A percentile compares a stretch with the other conserved stretches of the same genome.
Evolutionary conservation across 225 moss, liverwort and hornwort genomes (phyloP).

Genomic region (Physcomitrellopsis africana): DNA sequence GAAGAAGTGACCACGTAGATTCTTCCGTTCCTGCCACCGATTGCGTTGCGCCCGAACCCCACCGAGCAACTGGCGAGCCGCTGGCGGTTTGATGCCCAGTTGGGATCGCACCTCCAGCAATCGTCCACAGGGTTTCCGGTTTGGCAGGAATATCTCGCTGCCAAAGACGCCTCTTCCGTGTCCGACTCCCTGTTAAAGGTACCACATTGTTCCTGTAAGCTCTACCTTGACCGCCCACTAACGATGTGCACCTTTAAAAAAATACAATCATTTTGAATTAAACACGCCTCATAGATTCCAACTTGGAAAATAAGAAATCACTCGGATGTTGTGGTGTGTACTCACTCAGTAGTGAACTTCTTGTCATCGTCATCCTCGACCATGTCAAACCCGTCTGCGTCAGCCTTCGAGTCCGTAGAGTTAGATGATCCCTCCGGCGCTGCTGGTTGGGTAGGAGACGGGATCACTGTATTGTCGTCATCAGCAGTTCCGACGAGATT

Average conservation of each 20-base stretch:
- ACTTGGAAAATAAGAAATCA: neutral
- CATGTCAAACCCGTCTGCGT: slow-evolving; percentile 23
- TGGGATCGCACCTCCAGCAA: slow-evolving; percentile 46
- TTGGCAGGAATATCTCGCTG: neutral
- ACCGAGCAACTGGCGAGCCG: slow-evolving; percentile 59
- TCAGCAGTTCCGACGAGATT: neutral
- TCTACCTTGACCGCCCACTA: too few species aligned
- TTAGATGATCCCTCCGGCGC: neutral
- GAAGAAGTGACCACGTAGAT: slow-evolving; percentile 68
- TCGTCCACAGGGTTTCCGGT: slow-evolving; percentile 48
- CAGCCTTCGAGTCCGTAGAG: neutral
- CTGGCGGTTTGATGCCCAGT: slow-evolving; percentile 39
- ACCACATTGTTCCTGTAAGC: too few species aligned
- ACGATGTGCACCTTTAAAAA: too few species aligned
- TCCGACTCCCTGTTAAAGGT: too few species aligned
- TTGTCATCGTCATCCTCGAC: slow-evolving; percentile 2
- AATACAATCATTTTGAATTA: too few species aligned
- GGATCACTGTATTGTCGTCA: neutral
- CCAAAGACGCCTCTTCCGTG: slow-evolving; percentile 13
- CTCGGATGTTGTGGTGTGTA: neutral
- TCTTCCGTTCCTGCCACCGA: slow-evolving; percentile 64
- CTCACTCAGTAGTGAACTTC: slow-evolving; percentile 19
- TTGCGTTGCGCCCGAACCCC: slow-evolving; percentile 59
- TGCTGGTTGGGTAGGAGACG: too few species aligned
- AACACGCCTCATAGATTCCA: too few species aligned